Percentiles rank a stretch among this genome's conserved stretches.
These are phyloP conservation scores for Hypoxylon subgilvum DNA, from an alignment of 495 filamentous ascomycete species.

Conservation along the genomic window DNA sequence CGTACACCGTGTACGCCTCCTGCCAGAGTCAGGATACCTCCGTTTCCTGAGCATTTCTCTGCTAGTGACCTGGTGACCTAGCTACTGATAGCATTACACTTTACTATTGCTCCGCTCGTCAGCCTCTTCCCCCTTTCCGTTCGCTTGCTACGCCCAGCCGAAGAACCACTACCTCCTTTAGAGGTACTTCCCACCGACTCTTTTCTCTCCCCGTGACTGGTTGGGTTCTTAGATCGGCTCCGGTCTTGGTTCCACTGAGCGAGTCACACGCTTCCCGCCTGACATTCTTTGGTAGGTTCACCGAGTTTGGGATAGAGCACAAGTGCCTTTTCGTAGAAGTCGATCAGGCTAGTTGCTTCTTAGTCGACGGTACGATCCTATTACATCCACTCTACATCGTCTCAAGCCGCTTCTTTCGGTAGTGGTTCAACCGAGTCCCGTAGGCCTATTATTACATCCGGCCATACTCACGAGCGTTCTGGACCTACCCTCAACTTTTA, in stretches of 20 bases:
- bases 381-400: constrained; percentile 1
- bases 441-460: constrained; percentile 12
- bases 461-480: constrained; percentile 1
- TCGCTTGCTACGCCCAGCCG: background rate
- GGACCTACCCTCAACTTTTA: constrained; percentile 2
- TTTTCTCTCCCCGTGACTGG: constrained; percentile 13
- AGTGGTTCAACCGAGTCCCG: constrained; percentile 6
- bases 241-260: constrained; percentile 10
- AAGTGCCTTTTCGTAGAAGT: constrained; percentile 9
- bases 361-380: constrained; percentile 3
- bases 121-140: background rate
- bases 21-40: constrained; percentile 5
- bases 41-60: constrained; percentile 2
- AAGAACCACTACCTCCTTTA: constrained; percentile 9
- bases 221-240: constrained; percentile 22
- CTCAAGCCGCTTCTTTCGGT: constrained; percentile 5
- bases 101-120: background rate
- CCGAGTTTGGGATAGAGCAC: constrained; percentile 17
- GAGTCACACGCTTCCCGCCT: constrained; percentile 20
- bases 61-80: background rate
- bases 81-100: background rate
- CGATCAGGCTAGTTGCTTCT: constrained; percentile 18
- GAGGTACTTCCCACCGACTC: constrained; percentile 7
- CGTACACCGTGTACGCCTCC: constrained; percentile 24
- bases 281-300: constrained; percentile 17